Conservation (phyloP, 495 filamentous ascomycete genomes). For the Neurospora terricola region DNA sequence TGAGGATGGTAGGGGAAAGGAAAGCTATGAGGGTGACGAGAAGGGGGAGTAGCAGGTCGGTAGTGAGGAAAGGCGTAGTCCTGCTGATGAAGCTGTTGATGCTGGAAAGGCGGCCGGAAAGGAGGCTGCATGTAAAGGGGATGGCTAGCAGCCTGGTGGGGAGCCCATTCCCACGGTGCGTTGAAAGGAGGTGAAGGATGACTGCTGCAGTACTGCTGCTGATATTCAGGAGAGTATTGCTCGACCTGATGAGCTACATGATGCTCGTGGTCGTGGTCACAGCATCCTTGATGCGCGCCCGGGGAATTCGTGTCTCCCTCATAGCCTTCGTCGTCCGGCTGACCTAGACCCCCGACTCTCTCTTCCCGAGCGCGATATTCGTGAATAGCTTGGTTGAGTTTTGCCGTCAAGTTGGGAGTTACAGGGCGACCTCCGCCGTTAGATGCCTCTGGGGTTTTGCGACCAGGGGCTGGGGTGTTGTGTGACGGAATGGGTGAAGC, state of each 20-base stretch:
- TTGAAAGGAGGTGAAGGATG: not conserved
- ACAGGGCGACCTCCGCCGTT: not conserved
- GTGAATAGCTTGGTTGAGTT: not conserved
- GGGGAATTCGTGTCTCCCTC: not conserved
- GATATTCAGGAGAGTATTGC: not conserved
- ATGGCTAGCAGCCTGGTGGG: not conserved
- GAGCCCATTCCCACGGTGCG: not conserved
- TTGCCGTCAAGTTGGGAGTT: not conserved
- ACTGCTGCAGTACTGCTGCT: not conserved
- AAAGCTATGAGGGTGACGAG: not conserved
- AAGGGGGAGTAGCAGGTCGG: not conserved
- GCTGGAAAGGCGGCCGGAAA: not conserved
- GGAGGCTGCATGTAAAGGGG: not conserved
- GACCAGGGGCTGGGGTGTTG: not conserved
- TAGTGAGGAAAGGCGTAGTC: not conserved
- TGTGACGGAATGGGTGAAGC: not conserved
- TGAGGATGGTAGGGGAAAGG: not conserved
- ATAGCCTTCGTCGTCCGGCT: not conserved
- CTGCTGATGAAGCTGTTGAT: not conserved
- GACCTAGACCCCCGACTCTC: not conserved
- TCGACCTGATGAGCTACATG: not conserved
- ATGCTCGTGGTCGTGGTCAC: not conserved
- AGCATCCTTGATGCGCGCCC: not conserved
- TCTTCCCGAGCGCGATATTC: not conserved
- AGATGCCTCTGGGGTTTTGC: not conserved